Conservation (phyloP, 2,329 filamentous ascomycete genomes). For the Davidsoniella australis region DNA sequence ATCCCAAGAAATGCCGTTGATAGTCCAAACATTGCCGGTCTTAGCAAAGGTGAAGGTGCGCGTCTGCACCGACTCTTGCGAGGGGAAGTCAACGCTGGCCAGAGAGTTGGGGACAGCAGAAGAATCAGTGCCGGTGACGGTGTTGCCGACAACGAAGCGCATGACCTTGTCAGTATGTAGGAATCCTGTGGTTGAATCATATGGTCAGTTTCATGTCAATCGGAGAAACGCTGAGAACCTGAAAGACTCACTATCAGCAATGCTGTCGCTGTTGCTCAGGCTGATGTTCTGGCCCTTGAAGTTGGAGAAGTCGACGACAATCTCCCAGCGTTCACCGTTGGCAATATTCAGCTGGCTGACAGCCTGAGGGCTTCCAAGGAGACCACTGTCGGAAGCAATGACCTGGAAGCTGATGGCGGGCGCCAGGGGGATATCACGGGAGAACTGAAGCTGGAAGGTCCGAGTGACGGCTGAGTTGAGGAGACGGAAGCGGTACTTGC, state of each 20-base stretch:
- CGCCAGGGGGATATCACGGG: constrained; percentile 17
- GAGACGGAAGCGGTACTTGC: constrained; percentile 41
- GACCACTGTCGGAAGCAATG: constrained; percentile 36
- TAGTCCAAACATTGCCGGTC: constrained; percentile 28
- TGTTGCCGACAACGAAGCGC: constrained; percentile 30
- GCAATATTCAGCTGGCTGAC: constrained; percentile 21
- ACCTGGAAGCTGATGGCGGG: constrained; percentile 30
- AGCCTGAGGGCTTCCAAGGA: constrained; percentile 20
- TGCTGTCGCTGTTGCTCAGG: constrained; percentile 17
- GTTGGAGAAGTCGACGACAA: constrained; percentile 36
- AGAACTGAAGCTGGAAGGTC: constrained; percentile 31
- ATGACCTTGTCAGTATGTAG: constrained; percentile 33
- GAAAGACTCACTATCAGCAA: constrained; percentile 9
- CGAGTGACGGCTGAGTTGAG: constrained; percentile 32
- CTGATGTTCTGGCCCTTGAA: constrained; percentile 31
- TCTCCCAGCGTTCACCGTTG: constrained; percentile 41
- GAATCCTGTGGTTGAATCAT: constrained; percentile 24
- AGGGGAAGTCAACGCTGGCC: constrained; percentile 24
- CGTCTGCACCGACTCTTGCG: constrained; percentile 20
- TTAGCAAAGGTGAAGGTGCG: constrained; percentile 30
- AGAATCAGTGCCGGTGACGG: constrained; percentile 20
- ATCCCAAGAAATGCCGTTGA: constrained; percentile 31
- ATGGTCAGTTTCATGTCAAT: neutral
- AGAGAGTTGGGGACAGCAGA: constrained; percentile 21
- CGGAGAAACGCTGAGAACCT: neutral